Evolutionary conservation across 306 rosid genomes (phyloP).

Genomic region (Spatholobus suberectus): DNA sequence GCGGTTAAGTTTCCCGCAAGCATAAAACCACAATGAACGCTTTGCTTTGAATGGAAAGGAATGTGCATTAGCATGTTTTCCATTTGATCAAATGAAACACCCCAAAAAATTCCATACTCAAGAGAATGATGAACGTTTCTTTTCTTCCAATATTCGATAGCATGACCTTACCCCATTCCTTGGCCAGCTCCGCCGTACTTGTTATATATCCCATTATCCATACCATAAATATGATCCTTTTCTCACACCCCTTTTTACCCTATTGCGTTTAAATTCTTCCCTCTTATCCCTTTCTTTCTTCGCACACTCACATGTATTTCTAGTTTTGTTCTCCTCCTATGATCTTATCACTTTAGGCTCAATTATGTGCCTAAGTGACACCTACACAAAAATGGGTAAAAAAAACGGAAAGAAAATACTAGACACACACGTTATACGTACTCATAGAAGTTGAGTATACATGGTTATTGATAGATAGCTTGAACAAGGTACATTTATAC

Average conservation of each 20-base stretch:
- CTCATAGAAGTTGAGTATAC: neutral
- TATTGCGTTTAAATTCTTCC: slow-evolving; percentile 13
- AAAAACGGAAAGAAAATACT: neutral
- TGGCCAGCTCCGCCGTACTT: slow-evolving; percentile 36
- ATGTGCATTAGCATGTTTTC: slow-evolving; percentile 32
- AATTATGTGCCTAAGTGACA: slow-evolving; percentile 17
- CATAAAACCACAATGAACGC: slow-evolving; percentile 49
- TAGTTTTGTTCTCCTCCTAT: slow-evolving; percentile 23
- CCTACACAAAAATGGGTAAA: neutral
- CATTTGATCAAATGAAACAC: neutral
- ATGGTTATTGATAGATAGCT: slow-evolving; percentile 27
- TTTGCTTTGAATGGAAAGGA: slow-evolving; percentile 69
- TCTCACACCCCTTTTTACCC: slow-evolving; percentile 24
- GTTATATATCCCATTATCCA: slow-evolving; percentile 19
- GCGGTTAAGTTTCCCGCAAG: slow-evolving; percentile 58
- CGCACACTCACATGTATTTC: slow-evolving; percentile 33
- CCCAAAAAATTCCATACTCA: slow-evolving; percentile 10
- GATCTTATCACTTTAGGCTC: slow-evolving; percentile 29
- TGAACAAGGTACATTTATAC: slow-evolving; percentile 30
- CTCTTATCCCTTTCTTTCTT: slow-evolving; percentile 23
- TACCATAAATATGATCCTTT: neutral
- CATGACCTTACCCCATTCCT: slow-evolving; percentile 35
- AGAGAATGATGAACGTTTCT: slow-evolving; percentile 38
- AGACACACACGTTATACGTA: neutral
- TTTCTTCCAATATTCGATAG: slow-evolving; percentile 46